Base-by-base conservation (phyloP, 176 grass and related monocot genomes). In the Phoenix dactylifera region DNA sequence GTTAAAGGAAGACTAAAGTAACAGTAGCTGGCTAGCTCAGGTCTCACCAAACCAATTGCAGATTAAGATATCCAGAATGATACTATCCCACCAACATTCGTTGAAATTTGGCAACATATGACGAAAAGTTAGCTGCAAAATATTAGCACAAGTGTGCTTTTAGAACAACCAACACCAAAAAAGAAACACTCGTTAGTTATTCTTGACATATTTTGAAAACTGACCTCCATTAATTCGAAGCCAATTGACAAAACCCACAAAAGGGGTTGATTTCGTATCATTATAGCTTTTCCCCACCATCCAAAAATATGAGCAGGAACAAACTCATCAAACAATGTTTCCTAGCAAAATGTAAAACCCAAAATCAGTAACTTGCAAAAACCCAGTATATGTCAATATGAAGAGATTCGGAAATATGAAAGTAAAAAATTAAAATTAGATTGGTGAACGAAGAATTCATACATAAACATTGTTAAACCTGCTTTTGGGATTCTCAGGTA, bases 231-330 rank as follows among this genome's bases (percentile, higher is more conserved):
- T 76, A 98, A 65, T 66, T 98, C 93, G 49, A 98, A 98, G 7
- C 93, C 93, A 73, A 98, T 86, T 55, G 93, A 98, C 61, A 98
- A 82, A 6, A 98, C 78, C 93, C 93, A 98, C 58, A 98, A 55
- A 85, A 98, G 93, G 59, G 93, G 81, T 80, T 98, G 93, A 72
- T 98, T 98, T 70, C 93, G 72, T 80, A 98, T 98, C 93, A 98
- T 98, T 80, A 98, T 98, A 80, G 93, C 93, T 63, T 98, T 98
- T 28, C 93, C 84, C 93, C 93, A 98, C 93, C 93, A 98, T 76
- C 93, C 93, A 77, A 98, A 83, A 67, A 98, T 72, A 79, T 98
- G 93, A 28, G 93, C 93, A 65, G 88, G 67, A 57, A 92, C 93
- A 98, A 98, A 98, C 52, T 98, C 93, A 80, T 98, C 93, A 78